phyloP scores from a whole-genome alignment of 176 grass and related monocot genomes.

The Melocanna baccifera region DNA sequence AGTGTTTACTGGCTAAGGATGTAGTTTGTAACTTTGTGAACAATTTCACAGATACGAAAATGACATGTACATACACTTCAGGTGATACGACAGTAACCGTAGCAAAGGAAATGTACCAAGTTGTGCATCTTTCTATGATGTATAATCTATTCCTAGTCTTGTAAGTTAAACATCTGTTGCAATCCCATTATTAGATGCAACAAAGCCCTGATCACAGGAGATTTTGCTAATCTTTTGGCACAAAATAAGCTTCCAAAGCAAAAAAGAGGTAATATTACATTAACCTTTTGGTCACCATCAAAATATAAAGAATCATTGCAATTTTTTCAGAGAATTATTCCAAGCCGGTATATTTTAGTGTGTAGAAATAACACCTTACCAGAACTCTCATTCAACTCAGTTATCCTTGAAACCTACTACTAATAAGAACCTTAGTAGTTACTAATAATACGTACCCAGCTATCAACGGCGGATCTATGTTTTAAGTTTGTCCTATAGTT shows the following conservation, averaged over 20 bases:
- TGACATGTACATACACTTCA: slow-evolving; percentile 18
- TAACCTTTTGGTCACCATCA: slow-evolving; percentile 21
- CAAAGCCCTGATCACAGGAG: slow-evolving; percentile 26
- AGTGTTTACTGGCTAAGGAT: not conserved
- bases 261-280: not conserved
- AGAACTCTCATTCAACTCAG: slow-evolving; percentile 6
- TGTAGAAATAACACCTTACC: not conserved
- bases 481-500: not conserved
- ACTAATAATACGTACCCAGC: slow-evolving; percentile 1
- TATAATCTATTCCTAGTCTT: slow-evolving; percentile 42
- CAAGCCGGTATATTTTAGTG: not conserved
- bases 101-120: slow-evolving; percentile 20
- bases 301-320: not conserved
- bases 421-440: not conserved
- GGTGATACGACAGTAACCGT: not conserved
- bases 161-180: slow-evolving; percentile 39
- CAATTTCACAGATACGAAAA: slow-evolving; percentile 23
- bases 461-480: not conserved
- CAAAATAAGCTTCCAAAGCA: slow-evolving; percentile 4
- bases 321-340: not conserved
- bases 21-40: slow-evolving; percentile 13
- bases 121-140: not conserved
- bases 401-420: slow-evolving; percentile 17
- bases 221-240: slow-evolving; percentile 6
- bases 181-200: slow-evolving; percentile 18